Evolutionary conservation across 129 eudicot genomes (phyloP), one percentile per base, ranked within the genome.

Genomic region (Kitagawia praeruptora): DNA sequence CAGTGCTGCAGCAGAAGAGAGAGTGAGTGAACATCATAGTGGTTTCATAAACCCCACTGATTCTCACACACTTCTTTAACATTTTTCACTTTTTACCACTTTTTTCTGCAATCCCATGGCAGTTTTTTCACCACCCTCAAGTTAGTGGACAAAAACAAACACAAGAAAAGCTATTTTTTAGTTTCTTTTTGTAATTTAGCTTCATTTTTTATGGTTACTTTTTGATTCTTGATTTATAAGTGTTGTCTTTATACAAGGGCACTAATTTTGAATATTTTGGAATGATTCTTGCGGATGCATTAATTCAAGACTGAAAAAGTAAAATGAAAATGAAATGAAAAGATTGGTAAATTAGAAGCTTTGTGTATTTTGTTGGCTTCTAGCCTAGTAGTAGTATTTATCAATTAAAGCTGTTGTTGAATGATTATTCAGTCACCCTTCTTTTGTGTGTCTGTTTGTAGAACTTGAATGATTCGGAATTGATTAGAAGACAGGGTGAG

Each of bases 181-280:
- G 73, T 14, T 42, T 67, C 73, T 67, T 42, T 41, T 73, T 41
- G 34, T n/a, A n/a, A 3, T 73, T 28, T 14, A 14, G 13, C 44
- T 74, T 74, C 74, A 56, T 41, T 46, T 80, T 77, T 78, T 77
- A 81, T 66, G 80, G 80, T 77, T 77, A 14, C 75, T 66, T 79
- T 81, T 81, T 83, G 83, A 79, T 87, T 70, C 81, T 86, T 83
- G 83, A 79, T 87, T 58, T 84, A 74, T 67, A 82, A 80, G 80
- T 81, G 74, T 82, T 86, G 86, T 86, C 84, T 80, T 79, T 53
- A 46, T 83, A 41, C 27, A 61, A 46, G 75, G 67, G 77, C 37
- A 71, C 73, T 76, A 79, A 73, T 46, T 80, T 44, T 67, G 53
- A 73, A 79, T 61, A 64, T n/a, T 25, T 64, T 67, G 73, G 77